These are phyloP conservation scores for Pascua sp. DNA, from an alignment of 1,284 basidiomycete species.

Conservation along the genomic window DNA sequence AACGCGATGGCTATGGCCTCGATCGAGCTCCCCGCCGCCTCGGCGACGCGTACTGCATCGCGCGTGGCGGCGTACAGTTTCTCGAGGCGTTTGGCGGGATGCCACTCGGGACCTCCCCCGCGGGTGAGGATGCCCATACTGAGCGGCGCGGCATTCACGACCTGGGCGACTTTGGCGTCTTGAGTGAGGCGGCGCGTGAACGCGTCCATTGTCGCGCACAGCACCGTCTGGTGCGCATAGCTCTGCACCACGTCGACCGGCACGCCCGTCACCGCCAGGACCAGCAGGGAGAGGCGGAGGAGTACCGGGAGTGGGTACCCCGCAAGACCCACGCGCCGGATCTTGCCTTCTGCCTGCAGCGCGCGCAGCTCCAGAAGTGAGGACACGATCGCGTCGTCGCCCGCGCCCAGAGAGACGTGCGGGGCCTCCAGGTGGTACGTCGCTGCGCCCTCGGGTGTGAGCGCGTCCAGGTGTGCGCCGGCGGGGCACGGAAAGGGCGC, in stretches of 20 bases:
- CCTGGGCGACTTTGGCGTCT: conserved; percentile 63
- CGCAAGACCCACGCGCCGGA: conserved; percentile 76
- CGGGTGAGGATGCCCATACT: conserved; percentile 84
- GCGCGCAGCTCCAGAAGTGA: conserved; percentile 69
- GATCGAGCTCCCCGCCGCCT: conserved; percentile 49
- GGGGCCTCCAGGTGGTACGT: conserved; percentile 16
- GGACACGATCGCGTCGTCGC: conserved; percentile 73
- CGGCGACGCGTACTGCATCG: conserved; percentile 27
- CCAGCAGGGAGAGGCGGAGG: conserved; percentile 74
- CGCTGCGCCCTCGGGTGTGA: conserved; percentile 31
- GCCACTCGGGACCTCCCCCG: conserved; percentile 68
- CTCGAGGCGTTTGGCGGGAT: conserved; percentile 60
- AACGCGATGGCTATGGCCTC: conserved; percentile 71
- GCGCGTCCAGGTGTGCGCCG: conserved; percentile 55
- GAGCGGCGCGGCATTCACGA: conserved; percentile 83
- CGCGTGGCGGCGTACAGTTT: conserved; percentile 22
- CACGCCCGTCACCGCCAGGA: conserved; percentile 58
- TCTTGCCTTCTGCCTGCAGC: conserved; percentile 72
- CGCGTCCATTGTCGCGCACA: conserved; percentile 66
- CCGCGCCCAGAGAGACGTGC: conserved; percentile 56
- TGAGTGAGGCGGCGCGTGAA: conserved; percentile 50
- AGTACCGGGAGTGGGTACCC: conserved; percentile 88
- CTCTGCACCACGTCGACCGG: conserved; percentile 72
- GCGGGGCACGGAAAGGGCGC: conserved; percentile 50
- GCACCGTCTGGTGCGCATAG: conserved; percentile 83